Base-by-base conservation (phyloP, 129 eudicot species). In the Helichrysum umbraculigerum region DNA sequence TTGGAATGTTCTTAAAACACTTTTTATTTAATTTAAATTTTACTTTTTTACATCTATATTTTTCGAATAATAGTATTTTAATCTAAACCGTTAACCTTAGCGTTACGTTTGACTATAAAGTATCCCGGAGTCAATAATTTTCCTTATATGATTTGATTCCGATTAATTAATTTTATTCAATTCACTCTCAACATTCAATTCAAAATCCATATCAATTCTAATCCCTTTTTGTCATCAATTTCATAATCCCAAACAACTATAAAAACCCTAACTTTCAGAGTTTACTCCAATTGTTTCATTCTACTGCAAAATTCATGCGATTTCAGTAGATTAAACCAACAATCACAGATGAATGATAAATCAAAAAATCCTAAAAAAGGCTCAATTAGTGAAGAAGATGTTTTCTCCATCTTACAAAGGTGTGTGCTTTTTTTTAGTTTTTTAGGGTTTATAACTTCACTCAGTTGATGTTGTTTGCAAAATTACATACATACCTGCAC, bases 351-450 rank as follows among this genome's bases (percentile, higher is more conserved):
- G 93, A 79, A 52, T 16, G 88, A 84, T 60, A 81, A 82, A 70
- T 56, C 79, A 64, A 83, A 86, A 70, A 81, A 66, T 81, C 83
- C 37, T 10, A 84, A 80, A 41, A 86, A 81, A 72, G 92, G 82
- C 17, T 28, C 78, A 21, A 77, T 92, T 29, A 88, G 78, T 28
- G 96, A 92, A 86, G 96, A 85, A 73, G 92, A 92, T 73, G 72
- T 83, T 56, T 83, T 86, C 83, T 76, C 50, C 70, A 72, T 86
- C 68, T 69, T 90, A 60, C 88, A 85, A 69, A 88, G 94, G 98
- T 90, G 17, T 60, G 22, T 21, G 9, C 41, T 6, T 64, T 70
- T 70, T 5, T 3, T 25, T 25, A 25, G 16, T 4, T 34, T 68
- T 35, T 76, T 56, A 72, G 25, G 78, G 80, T 66, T 52, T 61